Percentiles rank a stretch among this genome's conserved stretches.
Conservation (phyloP, 225 moss, liverwort and hornwort species). For the Pleurozium schreberi region DNA sequence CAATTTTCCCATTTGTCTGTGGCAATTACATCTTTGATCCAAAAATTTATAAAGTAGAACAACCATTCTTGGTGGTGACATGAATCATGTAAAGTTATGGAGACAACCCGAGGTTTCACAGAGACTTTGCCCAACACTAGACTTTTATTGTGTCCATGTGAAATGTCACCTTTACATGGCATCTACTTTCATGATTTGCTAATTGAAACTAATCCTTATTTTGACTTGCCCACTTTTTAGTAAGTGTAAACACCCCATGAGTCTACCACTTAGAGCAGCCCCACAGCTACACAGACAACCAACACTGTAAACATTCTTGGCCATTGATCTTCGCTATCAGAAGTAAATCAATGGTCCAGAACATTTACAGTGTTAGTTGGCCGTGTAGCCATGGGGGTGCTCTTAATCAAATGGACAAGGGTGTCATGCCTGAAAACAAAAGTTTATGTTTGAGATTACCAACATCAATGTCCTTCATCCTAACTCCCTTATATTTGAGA, state of each 20-base stretch:
- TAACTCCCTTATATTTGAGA: background rate
- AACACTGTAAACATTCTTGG: no score
- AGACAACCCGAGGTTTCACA: background rate
- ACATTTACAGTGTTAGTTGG: no score
- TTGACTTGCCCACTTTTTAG: background rate
- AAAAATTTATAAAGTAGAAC: no score
- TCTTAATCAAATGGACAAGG: no score
- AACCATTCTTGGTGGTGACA: no score
- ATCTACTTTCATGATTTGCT: background rate
- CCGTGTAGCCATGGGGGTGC: no score
- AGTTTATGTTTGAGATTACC: background rate
- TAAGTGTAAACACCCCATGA: background rate
- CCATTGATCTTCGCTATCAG: no score
- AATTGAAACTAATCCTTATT: background rate
- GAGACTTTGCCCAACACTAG: background rate
- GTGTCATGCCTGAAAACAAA: background rate
- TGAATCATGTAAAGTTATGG: background rate
- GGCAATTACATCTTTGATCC: no score
- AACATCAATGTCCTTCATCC: background rate
- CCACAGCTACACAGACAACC: no score
- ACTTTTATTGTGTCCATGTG: fast-evolving
- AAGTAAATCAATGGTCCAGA: no score
- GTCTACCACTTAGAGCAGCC: no score
- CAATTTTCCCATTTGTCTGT: no score
- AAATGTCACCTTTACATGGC: background rate